Conservation (phyloP, 129 eudicot genomes). For the Ambrosia trifida region DNA sequence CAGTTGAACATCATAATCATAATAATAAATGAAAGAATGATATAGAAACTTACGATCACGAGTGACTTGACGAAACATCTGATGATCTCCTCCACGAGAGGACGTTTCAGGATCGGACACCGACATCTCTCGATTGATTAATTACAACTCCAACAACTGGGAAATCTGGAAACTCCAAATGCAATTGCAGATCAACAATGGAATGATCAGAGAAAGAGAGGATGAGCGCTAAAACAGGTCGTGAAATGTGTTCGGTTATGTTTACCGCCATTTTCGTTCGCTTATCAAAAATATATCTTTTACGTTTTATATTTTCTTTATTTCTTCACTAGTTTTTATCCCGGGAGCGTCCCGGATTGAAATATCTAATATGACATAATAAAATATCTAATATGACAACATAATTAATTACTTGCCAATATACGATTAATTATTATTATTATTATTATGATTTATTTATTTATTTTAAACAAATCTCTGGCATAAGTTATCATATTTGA, state of each 20-base stretch:
- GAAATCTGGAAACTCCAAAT: conserved; percentile 1
- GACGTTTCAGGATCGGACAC: conserved; percentile 70
- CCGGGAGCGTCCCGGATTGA: no score
- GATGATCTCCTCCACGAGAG: conserved; percentile 70
- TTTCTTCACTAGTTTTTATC: no score
- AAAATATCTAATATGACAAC: no score
- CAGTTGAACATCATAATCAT: not conserved
- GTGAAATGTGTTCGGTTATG: conserved; percentile 13
- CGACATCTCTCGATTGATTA: conserved; percentile 41
- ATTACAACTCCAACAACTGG: conserved; percentile 9
- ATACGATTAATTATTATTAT: no score
- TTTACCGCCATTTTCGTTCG: conserved; percentile 23
- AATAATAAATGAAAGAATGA: not conserved
- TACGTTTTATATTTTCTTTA: no score
- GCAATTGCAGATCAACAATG: conserved; percentile 18
- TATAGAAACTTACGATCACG: conserved; percentile 66
- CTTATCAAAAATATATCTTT: no score
- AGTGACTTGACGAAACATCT: conserved; percentile 76
- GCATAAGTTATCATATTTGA: no score
- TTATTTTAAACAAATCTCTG: no score
- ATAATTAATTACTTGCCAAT: no score
- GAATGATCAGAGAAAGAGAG: conserved; percentile 26
- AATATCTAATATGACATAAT: no score
- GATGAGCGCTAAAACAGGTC: conserved; percentile 22
- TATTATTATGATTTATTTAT: no score